phyloP scores from a whole-genome alignment of 768 basidiomycete species.

The Crepidotus variabilis region DNA sequence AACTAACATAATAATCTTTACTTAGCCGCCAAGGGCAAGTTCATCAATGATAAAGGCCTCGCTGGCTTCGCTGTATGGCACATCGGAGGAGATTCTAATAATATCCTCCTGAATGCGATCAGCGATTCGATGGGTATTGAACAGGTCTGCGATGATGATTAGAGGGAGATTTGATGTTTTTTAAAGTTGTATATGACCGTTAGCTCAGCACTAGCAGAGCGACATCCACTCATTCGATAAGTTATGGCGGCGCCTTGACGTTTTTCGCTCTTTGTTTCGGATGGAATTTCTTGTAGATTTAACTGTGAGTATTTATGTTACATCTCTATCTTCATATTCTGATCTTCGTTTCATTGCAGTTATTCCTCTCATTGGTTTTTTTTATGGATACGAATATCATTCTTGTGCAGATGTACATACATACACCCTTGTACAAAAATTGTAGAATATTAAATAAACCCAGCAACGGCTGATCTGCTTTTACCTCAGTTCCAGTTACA shows the following conservation, averaged over 20 bases:
- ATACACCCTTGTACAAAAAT: too few relatives aligned
- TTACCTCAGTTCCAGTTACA: too few relatives aligned
- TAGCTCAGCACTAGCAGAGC: background rate
- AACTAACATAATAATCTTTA: background rate
- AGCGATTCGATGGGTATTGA: slow-evolving; percentile 33
- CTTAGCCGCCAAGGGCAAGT: slow-evolving; percentile 53
- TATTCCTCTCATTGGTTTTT: too few relatives aligned
- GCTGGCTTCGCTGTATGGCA: slow-evolving; percentile 70
- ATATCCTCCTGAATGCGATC: slow-evolving; percentile 58
- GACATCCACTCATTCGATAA: background rate
- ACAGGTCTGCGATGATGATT: slow-evolving; percentile 10
- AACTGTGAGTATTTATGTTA: background rate
- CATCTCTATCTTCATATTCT: background rate
- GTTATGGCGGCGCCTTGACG: background rate
- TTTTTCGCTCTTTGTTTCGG: background rate
- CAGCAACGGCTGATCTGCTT: too few relatives aligned
- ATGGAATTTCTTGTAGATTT: background rate
- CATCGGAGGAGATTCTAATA: slow-evolving; percentile 53
- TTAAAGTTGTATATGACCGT: too few relatives aligned
- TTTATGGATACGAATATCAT: too few relatives aligned
- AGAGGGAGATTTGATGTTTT: background rate
- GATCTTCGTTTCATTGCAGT: too few relatives aligned
- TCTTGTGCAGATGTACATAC: too few relatives aligned
- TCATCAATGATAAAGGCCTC: slow-evolving; percentile 49
- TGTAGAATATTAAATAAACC: too few relatives aligned